Percentiles rank a stretch among this genome's conserved stretches.
Conservation (phyloP, 306 rosid genomes). For the Nissolia schottii region DNA sequence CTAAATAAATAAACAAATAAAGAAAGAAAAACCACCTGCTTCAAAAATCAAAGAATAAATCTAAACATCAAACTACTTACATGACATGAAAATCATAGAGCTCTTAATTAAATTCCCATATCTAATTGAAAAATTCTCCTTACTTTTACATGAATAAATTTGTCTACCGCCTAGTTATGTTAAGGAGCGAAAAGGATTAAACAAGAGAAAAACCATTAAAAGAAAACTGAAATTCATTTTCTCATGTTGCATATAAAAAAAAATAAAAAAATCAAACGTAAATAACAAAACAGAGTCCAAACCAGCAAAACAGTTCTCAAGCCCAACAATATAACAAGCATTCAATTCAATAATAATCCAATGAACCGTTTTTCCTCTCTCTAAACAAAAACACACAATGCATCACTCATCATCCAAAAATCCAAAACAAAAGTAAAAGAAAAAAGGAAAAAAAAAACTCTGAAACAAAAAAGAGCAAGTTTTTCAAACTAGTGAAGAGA, state of each 20-base stretch:
- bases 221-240: neutral
- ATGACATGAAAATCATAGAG: neutral
- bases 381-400: neutral
- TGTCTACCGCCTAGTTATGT: neutral
- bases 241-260: neutral
- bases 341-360: neutral
- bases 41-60: constrained; percentile 11
- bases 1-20: neutral
- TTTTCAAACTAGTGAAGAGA: neutral
- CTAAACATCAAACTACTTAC: neutral
- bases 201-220: neutral
- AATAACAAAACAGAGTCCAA: neutral
- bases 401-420: neutral
- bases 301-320: neutral
- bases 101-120: neutral
- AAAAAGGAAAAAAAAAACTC: neutral
- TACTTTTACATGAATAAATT: neutral
- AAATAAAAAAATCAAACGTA: neutral
- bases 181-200: neutral
- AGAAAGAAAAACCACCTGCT: neutral
- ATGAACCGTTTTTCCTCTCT: neutral
- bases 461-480: neutral
- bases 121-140: neutral
- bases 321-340: neutral
- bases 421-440: neutral